A percentile compares a stretch with the other conserved stretches of the same genome.
These are phyloP conservation scores for Nannizzia gypsea DNA, from an alignment of 2,329 filamentous ascomycete species.

Conservation along the genomic window DNA sequence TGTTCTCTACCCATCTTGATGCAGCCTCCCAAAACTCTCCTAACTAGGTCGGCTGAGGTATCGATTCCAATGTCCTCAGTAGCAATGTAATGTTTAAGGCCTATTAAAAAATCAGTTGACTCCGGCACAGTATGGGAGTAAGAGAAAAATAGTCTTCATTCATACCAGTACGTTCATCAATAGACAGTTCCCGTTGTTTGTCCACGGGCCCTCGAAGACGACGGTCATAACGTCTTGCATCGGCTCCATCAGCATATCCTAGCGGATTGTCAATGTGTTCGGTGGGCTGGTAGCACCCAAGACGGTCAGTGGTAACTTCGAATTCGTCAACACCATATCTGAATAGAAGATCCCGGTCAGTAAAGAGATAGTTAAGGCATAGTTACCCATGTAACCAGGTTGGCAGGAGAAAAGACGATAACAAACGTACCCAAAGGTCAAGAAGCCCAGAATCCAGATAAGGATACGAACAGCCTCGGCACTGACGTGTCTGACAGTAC, in stretches of 20 bases:
- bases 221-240: constrained; percentile 69
- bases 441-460: constrained; percentile 78
- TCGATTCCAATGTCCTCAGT: constrained; percentile 67
- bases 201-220: constrained; percentile 73
- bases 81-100: constrained; percentile 87
- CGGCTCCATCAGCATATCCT: constrained; percentile 78
- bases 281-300: constrained; percentile 70
- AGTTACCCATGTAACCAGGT: background rate
- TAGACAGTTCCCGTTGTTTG: constrained; percentile 61
- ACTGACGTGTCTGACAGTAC: constrained; percentile 80
- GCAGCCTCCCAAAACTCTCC: constrained; percentile 58
- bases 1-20: constrained; percentile 74
- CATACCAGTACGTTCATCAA: constrained; percentile 59
- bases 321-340: constrained; percentile 63
- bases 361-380: background rate
- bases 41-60: constrained; percentile 67
- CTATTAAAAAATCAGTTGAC: constrained; percentile 21
- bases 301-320: constrained; percentile 65
- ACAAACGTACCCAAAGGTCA: constrained; percentile 60
- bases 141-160: constrained; percentile 12
- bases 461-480: constrained; percentile 83
- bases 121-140: background rate
- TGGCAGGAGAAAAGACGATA: too few species aligned
- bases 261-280: constrained; percentile 73
- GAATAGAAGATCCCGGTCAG: background rate